Evolutionary conservation across 192 early-diverging fungal genomes (phyloP).

Genomic region (Pilobolus umbonatus): DNA sequence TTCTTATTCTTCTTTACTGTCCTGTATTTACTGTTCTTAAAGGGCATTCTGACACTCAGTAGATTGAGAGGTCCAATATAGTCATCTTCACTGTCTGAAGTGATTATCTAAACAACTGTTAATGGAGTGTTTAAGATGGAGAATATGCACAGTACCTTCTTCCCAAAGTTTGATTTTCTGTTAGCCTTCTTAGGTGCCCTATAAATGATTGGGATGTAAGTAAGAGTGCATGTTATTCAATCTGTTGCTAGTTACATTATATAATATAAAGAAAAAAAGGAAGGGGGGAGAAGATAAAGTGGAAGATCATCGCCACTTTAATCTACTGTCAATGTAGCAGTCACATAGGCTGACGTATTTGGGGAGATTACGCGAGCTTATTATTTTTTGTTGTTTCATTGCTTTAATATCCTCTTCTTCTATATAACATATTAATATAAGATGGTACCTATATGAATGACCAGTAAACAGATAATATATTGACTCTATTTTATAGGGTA

Average conservation of each 20-base stretch:
- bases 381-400: too few relatives aligned
- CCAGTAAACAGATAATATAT: background rate
- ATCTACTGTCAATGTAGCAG: too few relatives aligned
- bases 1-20: slow-evolving; percentile 69
- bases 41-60: slow-evolving; percentile 36
- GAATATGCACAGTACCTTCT: background rate
- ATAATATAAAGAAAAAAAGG: background rate
- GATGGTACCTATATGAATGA: too few relatives aligned
- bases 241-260: background rate
- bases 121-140: background rate
- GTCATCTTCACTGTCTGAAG: slow-evolving; percentile 3
- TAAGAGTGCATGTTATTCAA: too few relatives aligned
- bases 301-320: too few relatives aligned
- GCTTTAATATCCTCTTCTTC: too few relatives aligned
- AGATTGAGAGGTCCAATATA: slow-evolving; percentile 16
- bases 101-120: background rate
- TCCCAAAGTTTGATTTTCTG: slow-evolving; percentile 4
- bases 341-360: too few relatives aligned
- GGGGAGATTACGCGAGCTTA: too few relatives aligned
- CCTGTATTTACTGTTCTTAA: slow-evolving; percentile 66
- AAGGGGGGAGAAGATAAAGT: too few relatives aligned
- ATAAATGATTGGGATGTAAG: background rate
- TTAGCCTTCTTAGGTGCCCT: slow-evolving; percentile 9
- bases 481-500: slow-evolving; percentile 54
- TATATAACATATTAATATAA: too few relatives aligned